Conservation (phyloP, 1,284 basidiomycete species). For the Puccinia hordei region DNA sequence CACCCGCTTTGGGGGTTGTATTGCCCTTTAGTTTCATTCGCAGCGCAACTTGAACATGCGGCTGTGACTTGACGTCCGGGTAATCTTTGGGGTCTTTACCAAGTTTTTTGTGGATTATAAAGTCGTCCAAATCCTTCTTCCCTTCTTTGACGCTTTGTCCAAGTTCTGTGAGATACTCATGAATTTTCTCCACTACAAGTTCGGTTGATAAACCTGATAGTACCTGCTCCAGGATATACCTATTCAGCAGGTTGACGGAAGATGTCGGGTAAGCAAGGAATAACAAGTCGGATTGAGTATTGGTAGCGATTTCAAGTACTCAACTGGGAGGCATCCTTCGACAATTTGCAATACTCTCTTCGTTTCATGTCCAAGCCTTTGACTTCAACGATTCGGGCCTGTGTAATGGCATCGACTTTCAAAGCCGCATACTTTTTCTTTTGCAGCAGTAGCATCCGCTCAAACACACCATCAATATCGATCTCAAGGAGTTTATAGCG, state of each 20-base stretch:
- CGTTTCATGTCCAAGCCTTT: constrained; percentile 99
- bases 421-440: constrained; percentile 99
- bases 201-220: constrained; percentile 90
- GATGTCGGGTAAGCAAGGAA: not conserved
- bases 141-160: constrained; percentile 76
- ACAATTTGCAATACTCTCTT: constrained; percentile 87
- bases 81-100: constrained; percentile 96
- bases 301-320: constrained; percentile 57
- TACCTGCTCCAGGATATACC: constrained; percentile 84
- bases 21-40: constrained; percentile 83
- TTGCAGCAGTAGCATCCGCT: constrained; percentile 86
- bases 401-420: constrained; percentile 68
- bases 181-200: constrained; percentile 83
- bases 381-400: constrained; percentile 66
- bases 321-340: constrained; percentile 87
- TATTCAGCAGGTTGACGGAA: constrained; percentile 58
- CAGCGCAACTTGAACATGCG: constrained; percentile 89
- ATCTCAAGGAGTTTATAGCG: constrained; percentile 94
- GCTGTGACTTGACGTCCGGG: constrained; percentile 89
- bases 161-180: constrained; percentile 80
- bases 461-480: constrained; percentile 91
- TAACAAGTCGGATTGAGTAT: not conserved
- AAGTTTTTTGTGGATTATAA: constrained; percentile 90
- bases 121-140: constrained; percentile 81
- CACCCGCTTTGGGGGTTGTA: constrained; percentile 74